Evolutionary conservation across 177 flowering plant genomes (phyloP).

Genomic region (Telopea speciosissima): DNA sequence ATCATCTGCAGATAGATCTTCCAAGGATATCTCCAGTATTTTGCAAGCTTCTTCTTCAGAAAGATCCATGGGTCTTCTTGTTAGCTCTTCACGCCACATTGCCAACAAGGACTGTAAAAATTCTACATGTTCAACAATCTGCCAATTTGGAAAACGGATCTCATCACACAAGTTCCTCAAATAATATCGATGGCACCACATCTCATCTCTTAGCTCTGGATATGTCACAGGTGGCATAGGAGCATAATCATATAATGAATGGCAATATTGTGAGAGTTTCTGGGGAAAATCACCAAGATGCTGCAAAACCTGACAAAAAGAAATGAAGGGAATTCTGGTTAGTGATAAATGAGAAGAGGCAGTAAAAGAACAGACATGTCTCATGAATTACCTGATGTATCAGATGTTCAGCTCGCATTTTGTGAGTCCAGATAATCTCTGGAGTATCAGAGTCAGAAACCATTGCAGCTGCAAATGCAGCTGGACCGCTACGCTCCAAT

Average conservation of each 20-base stretch:
- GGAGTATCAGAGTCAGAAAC: constrained; percentile 99
- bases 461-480: constrained; percentile 99
- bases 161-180: constrained; percentile 96
- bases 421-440: constrained; percentile 99
- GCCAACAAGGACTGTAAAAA: constrained; percentile 87
- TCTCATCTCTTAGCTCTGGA: constrained; percentile 95
- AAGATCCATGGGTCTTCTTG: constrained; percentile 98
- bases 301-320: constrained; percentile 70
- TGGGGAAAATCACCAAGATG: constrained; percentile 99
- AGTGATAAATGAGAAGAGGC: not conserved
- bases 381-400: constrained; percentile 68
- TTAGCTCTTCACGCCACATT: constrained; percentile 99
- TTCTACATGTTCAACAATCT: constrained; percentile 98
- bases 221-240: constrained; percentile 99
- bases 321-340: not conserved
- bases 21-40: constrained; percentile 80
- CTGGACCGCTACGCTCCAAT: constrained; percentile 93
- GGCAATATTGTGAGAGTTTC: constrained; percentile 94
- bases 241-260: constrained; percentile 93
- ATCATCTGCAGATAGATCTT: constrained; percentile 61
- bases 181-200: constrained; percentile 99
- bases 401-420: constrained; percentile 97
- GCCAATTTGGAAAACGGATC: constrained; percentile 97
- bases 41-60: constrained; percentile 99
- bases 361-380: not conserved